Percentiles rank a stretch among this genome's conserved stretches.
These are phyloP conservation scores for Niveomyces coronatus DNA, from an alignment of 2,329 filamentous ascomycete genomes.

Conservation along the genomic window DNA sequence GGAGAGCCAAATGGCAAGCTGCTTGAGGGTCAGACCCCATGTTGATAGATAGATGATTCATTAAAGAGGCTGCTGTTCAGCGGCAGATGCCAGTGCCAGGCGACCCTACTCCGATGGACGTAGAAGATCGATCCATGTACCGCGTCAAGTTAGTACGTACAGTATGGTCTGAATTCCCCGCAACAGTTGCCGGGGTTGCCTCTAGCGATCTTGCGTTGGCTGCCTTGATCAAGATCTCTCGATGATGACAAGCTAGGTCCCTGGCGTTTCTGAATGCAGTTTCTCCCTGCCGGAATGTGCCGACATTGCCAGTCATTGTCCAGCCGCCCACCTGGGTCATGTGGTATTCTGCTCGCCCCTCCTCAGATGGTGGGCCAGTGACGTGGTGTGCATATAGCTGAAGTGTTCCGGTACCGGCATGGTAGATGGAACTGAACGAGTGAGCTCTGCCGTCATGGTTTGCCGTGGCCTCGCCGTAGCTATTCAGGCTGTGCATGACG, in stretches of 20 bases:
- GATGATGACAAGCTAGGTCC: neutral
- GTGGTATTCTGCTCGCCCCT: constrained; percentile 25
- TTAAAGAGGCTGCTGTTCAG: too few species aligned
- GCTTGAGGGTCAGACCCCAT: too few species aligned
- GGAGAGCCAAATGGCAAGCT: too few species aligned
- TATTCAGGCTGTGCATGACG: constrained; percentile 27
- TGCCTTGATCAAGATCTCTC: neutral
- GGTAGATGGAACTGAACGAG: constrained; percentile 28
- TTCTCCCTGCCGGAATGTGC: neutral
- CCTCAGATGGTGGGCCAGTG: constrained; percentile 18
- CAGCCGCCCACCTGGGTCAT: constrained; percentile 23
- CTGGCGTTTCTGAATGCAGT: neutral
- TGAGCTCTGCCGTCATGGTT: constrained; percentile 29
- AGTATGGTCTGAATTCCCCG: too few species aligned
- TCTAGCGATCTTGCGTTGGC: neutral
- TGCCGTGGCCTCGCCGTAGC: constrained; percentile 20
- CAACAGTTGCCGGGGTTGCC: neutral
- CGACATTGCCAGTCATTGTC: neutral
- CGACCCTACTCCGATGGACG: too few species aligned
- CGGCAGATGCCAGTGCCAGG: too few species aligned
- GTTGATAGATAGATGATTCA: too few species aligned
- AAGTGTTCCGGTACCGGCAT: constrained; percentile 19
- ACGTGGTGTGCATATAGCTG: constrained; percentile 26
- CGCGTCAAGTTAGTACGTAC: too few species aligned
- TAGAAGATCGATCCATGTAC: too few species aligned